phyloP scores from a whole-genome alignment of 2,329 filamentous ascomycete genomes.

The Penicillium freii region DNA sequence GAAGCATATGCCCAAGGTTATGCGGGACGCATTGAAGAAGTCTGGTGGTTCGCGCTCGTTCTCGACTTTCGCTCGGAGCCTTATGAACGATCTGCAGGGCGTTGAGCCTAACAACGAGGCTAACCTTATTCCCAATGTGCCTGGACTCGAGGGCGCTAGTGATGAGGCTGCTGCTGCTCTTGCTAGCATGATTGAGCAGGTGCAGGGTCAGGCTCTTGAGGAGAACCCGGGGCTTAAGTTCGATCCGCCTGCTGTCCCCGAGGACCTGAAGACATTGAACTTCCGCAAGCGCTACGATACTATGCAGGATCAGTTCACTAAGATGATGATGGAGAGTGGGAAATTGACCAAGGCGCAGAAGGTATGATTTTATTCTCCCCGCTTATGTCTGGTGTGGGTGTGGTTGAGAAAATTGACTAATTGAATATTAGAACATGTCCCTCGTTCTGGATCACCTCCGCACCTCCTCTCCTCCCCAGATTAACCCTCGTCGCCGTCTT shows the following conservation, averaged over 20 bases:
- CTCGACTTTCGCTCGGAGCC: slow-evolving; percentile 53
- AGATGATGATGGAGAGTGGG: slow-evolving; percentile 85
- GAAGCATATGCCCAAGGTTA: slow-evolving; percentile 64
- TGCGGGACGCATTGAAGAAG: slow-evolving; percentile 59
- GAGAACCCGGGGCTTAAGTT: slow-evolving; percentile 69
- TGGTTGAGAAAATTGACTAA: background rate
- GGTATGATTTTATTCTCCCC: slow-evolving; percentile 49
- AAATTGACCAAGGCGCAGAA: slow-evolving; percentile 87
- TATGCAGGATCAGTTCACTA: slow-evolving; percentile 81
- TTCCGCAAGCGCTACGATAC: slow-evolving; percentile 82
- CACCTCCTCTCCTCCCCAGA: slow-evolving; percentile 74
- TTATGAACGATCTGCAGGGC: slow-evolving; percentile 32
- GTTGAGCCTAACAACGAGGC: slow-evolving; percentile 12
- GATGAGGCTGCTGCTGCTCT: slow-evolving; percentile 36
- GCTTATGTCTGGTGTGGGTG: background rate
- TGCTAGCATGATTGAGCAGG: slow-evolving; percentile 38
- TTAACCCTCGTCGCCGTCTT: slow-evolving; percentile 61
- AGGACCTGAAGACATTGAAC: slow-evolving; percentile 53
- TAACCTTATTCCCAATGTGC: background rate
- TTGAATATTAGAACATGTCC: slow-evolving; percentile 68
- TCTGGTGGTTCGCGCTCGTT: slow-evolving; percentile 52
- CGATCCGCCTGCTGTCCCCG: slow-evolving; percentile 66
- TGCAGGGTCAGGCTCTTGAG: slow-evolving; percentile 34
- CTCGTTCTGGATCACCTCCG: slow-evolving; percentile 79
- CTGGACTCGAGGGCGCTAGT: background rate